Percentiles rank a stretch among this genome's conserved stretches.
Evolutionary conservation across 2,329 filamentous ascomycete genomes (phyloP).

Genomic region (Hymenoscyphus fraxineus): DNA sequence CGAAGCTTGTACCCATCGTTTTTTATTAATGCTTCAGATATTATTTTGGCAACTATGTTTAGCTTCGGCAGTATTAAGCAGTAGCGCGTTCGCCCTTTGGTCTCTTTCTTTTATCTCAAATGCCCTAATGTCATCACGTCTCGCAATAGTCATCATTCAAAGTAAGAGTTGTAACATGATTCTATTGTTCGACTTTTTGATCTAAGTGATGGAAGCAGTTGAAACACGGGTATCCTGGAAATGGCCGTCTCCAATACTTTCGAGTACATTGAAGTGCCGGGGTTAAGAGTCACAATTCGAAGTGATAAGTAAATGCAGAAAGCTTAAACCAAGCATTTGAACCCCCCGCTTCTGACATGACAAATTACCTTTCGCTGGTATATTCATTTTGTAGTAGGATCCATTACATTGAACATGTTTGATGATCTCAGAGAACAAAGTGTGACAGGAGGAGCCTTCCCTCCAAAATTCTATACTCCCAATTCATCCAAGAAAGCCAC

Average conservation of each 20-base stretch:
- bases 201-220: background rate
- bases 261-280: background rate
- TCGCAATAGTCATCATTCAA: background rate
- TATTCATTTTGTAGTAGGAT: no score
- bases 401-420: no score
- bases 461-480: no score
- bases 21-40: background rate
- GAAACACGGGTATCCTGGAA: background rate
- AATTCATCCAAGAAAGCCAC: no score
- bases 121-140: no score
- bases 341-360: no score
- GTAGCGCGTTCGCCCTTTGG: no score
- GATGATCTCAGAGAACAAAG: no score
- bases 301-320: background rate
- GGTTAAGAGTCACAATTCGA: background rate
- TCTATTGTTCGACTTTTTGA: background rate
- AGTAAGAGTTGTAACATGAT: background rate
- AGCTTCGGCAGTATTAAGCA: no score
- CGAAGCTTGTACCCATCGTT: background rate
- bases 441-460: no score
- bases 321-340: background rate
- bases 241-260: background rate
- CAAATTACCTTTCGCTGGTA: no score
- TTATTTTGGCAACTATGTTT: background rate
- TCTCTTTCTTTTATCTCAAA: no score